Evolutionary conservation across 2,329 filamentous ascomycete genomes (phyloP), one percentile per base, ranked within the genome.

Genomic region (Orbilia quercus): DNA sequence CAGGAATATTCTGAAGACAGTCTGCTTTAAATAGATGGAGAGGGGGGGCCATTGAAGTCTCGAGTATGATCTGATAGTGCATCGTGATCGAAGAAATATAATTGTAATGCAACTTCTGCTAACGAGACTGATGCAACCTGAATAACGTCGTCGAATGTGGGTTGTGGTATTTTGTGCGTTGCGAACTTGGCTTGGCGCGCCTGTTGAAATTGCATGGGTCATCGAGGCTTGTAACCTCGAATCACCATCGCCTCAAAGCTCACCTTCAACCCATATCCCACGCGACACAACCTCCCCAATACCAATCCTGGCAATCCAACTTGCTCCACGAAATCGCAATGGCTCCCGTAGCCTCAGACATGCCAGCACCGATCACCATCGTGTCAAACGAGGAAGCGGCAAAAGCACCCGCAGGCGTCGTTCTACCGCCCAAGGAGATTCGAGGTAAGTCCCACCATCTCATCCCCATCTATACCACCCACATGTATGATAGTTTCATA

Each of bases 351-450:
- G 69, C 62, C 6, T 48, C 62, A 16, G 69, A 74, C 42, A 47
- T 63, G 18, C 69, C 60, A 16, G 54, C 54, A 53, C 60, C 60
- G 54, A 62, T 67, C 23, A 62, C 60, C 1, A 58, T 74, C 16
- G 72, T 75, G 12, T 74, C 74, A 2, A 79, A 81, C 20, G 84
- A 87, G 63, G 82, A 92, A 75, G 86, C 88, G 75, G 86, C 88
- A 80, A 94, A 92, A 80, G 88, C 91, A 34, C 94, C 94, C 2
- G 83, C 89, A 69, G 92, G 92, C 75, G 86, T 96, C 75, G 91
- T 97, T 65, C 86, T 97, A 62, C 95, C 95, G 20, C 95, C 88
- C 0, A 87, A 89, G 80, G 91, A 93, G 79, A 92, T 97, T 79
- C 89, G 92, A 84, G 84, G 84, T 84, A 77, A 71, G 80, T 79